Evolutionary conservation across 371 early-diverging fungal genomes (phyloP).

Genomic region (Lichtheimia corymbifera): DNA sequence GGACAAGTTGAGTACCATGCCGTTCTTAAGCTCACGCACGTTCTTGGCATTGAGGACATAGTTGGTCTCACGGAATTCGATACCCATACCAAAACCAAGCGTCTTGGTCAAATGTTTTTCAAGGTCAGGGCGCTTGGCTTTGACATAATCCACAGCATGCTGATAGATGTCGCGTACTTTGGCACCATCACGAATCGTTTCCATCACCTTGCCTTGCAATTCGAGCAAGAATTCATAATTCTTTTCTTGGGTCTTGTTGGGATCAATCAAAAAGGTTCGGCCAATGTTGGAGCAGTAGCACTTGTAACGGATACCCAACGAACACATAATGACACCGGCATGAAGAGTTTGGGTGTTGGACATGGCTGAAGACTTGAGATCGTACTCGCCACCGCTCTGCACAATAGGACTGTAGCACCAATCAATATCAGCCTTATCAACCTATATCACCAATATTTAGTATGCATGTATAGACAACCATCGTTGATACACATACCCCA

Average conservation of each 20-base stretch:
- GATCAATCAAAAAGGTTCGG: slow-evolving; percentile 92
- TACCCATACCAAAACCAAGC: slow-evolving; percentile 93
- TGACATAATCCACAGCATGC: slow-evolving; percentile 68
- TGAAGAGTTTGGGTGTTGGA: slow-evolving; percentile 76
- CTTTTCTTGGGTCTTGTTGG: slow-evolving; percentile 86
- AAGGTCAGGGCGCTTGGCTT: slow-evolving; percentile 83
- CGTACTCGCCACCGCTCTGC: slow-evolving; percentile 95
- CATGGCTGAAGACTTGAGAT: slow-evolving; percentile 80
- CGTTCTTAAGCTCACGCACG: slow-evolving; percentile 65
- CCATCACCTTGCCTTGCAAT: slow-evolving; percentile 74
- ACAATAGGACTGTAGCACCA: slow-evolving; percentile 96
- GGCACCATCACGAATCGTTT: slow-evolving; percentile 77
- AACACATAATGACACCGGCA: slow-evolving; percentile 89
- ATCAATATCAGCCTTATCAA: slow-evolving; percentile 63
- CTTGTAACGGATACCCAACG: slow-evolving; percentile 91
- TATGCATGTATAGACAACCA: not conserved
- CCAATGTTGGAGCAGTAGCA: slow-evolving; percentile 93
- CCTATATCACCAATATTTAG: slow-evolving; percentile 4
- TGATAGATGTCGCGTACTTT: slow-evolving; percentile 78
- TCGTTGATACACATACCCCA: slow-evolving; percentile 51
- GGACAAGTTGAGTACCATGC: slow-evolving; percentile 86
- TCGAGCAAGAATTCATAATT: slow-evolving; percentile 89
- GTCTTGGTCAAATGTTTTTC: slow-evolving; percentile 80
- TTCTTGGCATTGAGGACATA: slow-evolving; percentile 78
- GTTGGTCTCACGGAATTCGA: slow-evolving; percentile 90